Evolutionary conservation across 2,329 filamentous ascomycete species (phyloP).

Genomic region (Fusarium vanettenii): DNA sequence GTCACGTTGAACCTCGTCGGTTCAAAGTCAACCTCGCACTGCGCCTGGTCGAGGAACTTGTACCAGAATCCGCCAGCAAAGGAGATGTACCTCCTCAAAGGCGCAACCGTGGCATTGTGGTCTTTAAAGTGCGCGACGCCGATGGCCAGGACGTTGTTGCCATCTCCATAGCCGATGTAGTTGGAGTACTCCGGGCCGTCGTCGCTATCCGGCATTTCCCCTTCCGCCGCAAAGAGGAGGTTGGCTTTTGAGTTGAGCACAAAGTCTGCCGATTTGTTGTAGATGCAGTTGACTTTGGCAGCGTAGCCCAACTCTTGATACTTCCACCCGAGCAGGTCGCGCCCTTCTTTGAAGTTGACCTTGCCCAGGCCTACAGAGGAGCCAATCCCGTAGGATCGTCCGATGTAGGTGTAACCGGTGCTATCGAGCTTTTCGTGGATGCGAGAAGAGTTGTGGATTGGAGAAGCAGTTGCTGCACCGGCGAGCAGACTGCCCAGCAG

Average conservation of each 20-base stretch:
- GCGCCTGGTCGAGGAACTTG: background rate
- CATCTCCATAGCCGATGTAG: conserved; percentile 10
- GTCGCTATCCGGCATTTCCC: conserved; percentile 20
- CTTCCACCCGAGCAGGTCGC: conserved; percentile 37
- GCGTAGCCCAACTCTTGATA: conserved; percentile 50
- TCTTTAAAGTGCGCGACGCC: conserved; percentile 23
- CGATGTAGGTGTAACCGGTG: conserved; percentile 41
- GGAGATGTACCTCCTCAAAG: conserved; percentile 8
- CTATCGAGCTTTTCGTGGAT: conserved; percentile 42
- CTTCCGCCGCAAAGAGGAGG: background rate
- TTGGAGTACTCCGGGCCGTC: conserved; percentile 1
- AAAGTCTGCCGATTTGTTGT: conserved; percentile 50
- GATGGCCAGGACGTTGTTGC: conserved; percentile 6
- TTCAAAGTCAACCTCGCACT: conserved; percentile 17
- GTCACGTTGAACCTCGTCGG: conserved; percentile 16
- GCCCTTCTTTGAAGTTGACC: conserved; percentile 9
- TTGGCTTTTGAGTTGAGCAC: background rate
- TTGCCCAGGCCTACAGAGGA: conserved; percentile 38
- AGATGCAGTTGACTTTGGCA: conserved; percentile 48
- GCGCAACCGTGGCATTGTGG: background rate
- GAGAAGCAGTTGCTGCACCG: conserved; percentile 36
- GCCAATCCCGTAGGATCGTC: conserved; percentile 44
- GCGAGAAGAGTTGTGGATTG: conserved; percentile 23
- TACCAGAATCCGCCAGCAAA: conserved; percentile 6
- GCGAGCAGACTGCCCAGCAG: conserved; percentile 35